Conservation (phyloP, 306 rosid species). For the Glycine tomentella region DNA sequence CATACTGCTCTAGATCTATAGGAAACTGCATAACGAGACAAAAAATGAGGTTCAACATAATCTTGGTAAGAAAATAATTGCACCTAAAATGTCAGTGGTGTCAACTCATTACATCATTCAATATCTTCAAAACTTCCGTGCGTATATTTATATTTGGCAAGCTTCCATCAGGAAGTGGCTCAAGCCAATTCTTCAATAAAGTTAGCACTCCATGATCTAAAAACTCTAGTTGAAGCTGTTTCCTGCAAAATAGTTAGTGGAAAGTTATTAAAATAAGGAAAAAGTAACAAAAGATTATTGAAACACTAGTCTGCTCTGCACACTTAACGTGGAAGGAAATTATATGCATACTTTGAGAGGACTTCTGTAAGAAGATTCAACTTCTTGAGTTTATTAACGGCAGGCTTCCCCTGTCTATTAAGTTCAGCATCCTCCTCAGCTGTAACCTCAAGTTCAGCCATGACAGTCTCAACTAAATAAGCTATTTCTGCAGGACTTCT, state of each 20-base stretch:
- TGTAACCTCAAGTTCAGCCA: too few species aligned
- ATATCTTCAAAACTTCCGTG: constrained; percentile 80
- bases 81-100: constrained; percentile 28
- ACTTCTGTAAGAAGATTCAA: constrained; percentile 87
- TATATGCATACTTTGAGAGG: constrained; percentile 77
- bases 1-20: too few species aligned
- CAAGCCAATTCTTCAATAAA: constrained; percentile 90
- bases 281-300: background rate
- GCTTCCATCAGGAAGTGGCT: too few species aligned
- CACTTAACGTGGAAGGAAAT: constrained; percentile 5
- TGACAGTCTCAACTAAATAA: constrained; percentile 86
- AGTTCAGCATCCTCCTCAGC: too few species aligned
- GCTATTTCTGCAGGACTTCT: constrained; percentile 97
- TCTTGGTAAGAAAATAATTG: background rate
- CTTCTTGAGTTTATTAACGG: constrained; percentile 87
- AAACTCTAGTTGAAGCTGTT: too few species aligned
- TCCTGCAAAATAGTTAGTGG: too few species aligned
- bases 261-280: background rate
- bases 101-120: constrained; percentile 73
- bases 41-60: constrained; percentile 42
- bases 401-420: too few species aligned
- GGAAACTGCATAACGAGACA: too few species aligned
- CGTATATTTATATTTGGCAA: constrained; percentile 89
- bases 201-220: too few species aligned
- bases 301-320: constrained; percentile 11